Conservation (phyloP, 192 early-diverging fungal species). For the Rhizophagus sp. region DNA sequence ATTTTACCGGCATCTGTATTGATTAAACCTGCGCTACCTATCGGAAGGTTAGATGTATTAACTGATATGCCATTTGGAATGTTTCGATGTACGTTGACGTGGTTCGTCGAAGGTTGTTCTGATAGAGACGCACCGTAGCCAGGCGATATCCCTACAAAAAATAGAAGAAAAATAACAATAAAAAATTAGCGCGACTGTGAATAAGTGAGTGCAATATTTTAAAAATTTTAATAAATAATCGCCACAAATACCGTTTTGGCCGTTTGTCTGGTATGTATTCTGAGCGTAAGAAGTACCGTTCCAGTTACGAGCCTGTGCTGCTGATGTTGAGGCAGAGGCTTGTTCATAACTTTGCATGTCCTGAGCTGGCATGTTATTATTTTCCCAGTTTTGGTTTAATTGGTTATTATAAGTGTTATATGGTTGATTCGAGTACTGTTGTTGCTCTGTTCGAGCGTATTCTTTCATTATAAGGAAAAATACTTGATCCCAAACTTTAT, state of each 20-base stretch:
- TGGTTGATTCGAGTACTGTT: neutral
- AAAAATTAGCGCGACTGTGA: neutral
- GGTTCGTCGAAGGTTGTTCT: conserved; percentile 16
- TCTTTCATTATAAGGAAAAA: conserved; percentile 7
- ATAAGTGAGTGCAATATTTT: neutral
- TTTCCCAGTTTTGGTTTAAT: neutral
- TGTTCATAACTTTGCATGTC: neutral
- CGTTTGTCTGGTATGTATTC: neutral
- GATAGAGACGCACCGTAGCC: neutral
- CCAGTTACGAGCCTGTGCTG: neutral
- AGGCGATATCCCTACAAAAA: neutral
- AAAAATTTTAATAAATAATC: neutral
- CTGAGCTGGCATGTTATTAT: conserved; percentile 2
- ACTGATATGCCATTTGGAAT: conserved; percentile 21
- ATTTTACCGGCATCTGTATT: conserved; percentile 49
- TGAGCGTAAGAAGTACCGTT: conserved; percentile 1
- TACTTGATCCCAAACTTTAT: neutral
- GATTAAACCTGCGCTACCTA: conserved; percentile 26
- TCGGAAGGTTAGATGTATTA: conserved; percentile 26
- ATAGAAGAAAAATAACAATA: neutral
- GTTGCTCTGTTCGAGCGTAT: neutral
- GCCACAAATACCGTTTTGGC: neutral
- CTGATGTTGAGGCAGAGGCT: neutral
- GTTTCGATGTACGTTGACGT: neutral
- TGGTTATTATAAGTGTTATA: neutral